Evolutionary conservation across 305 asterid genomes (phyloP), one percentile per base, ranked within the genome.

Genomic region (Stenogyne calaminthoides): DNA sequence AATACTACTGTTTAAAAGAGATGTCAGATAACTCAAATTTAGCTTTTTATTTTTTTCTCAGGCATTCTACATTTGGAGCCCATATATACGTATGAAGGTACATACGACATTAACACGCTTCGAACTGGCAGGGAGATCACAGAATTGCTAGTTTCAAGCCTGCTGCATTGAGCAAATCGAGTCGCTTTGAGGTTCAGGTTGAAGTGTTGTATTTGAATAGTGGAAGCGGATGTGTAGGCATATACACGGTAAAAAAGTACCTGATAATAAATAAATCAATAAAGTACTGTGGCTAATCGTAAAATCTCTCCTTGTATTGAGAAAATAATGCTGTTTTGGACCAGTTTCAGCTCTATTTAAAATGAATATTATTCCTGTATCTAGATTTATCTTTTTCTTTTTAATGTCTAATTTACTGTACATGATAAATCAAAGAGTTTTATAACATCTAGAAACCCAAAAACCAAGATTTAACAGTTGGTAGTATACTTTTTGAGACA

Each of bases 41-140:
- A 32, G 54, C 47, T 42, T n/a, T n/a, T n/a, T n/a, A n/a, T 36
- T 36, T 29, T 56, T 6, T 44, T 40, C 25, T 42, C 85, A 92
- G 98, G 99, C 98, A 5, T 95, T 95, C 77, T 91, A 97, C 32
- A 95, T 79, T 77, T 95, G 93, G 99, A 95, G 85, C 99, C 99
- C 4, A 91, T 95, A 65, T 92, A 88, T 80, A 95, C 99, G 0
- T 95, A 84, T 2, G 98, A 95, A 85, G 99, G 99, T 40, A 95
- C 97, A 0, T 95, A 91, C 29, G 98, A 95, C 85, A 95, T 95
- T 80, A 95, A 95, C 85, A 89, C 99, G 9, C 80, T 95, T 54
- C 89, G 92, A 32, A 91, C 99, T 0, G 99, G 97, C 9, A 82
- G 98, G 75, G 99, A 95, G 84, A 65, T 95, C 27, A 95, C 98